A percentile compares a stretch with the other conserved stretches of the same genome.
phyloP scores from a whole-genome alignment of 164 flowering plant species.

The Nymphaea colorata region DNA sequence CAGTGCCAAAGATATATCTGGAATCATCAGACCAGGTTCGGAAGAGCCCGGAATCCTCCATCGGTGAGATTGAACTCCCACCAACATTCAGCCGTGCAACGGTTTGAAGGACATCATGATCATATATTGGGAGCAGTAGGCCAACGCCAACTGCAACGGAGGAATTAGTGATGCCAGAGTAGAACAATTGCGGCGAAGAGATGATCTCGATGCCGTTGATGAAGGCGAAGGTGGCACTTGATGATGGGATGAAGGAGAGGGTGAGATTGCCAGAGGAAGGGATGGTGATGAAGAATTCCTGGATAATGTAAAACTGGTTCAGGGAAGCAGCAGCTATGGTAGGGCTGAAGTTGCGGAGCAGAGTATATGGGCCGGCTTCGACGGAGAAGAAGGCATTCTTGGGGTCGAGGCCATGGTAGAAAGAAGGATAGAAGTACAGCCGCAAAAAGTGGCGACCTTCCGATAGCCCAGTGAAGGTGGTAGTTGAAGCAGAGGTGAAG shows the following conservation, averaged over 20 bases:
- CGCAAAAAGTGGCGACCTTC: conserved; percentile 64
- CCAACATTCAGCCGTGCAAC: conserved; percentile 9
- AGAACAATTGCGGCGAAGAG: conserved; percentile 7
- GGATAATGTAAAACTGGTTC: not conserved
- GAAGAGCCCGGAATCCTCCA: conserved; percentile 9
- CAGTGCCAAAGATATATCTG: not conserved
- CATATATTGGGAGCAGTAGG: conserved; percentile 15
- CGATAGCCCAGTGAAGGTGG: conserved; percentile 50
- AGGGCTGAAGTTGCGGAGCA: conserved; percentile 8
- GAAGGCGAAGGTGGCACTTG: conserved; percentile 9
- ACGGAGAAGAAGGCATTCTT: conserved; percentile 43
- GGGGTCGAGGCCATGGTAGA: conserved; percentile 14
- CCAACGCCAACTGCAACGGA: conserved; percentile 30
- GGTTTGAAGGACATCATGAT: not conserved
- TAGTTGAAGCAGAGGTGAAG: conserved; percentile 46
- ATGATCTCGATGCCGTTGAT: conserved; percentile 17
- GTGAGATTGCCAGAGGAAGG: not conserved
- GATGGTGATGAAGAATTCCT: conserved; percentile 6
- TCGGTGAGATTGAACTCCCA: conserved; percentile 1
- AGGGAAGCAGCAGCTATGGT: not conserved
- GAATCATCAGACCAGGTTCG: conserved; percentile 11
- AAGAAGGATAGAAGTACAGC: conserved; percentile 50
- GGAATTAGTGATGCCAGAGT: not conserved
- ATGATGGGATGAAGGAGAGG: conserved; percentile 10
- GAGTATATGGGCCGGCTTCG: conserved; percentile 4